A percentile compares a stretch with the other conserved stretches of the same genome.
These are phyloP conservation scores for Magnolia officinalis DNA, from an alignment of 164 flowering plant species.

Conservation along the genomic window DNA sequence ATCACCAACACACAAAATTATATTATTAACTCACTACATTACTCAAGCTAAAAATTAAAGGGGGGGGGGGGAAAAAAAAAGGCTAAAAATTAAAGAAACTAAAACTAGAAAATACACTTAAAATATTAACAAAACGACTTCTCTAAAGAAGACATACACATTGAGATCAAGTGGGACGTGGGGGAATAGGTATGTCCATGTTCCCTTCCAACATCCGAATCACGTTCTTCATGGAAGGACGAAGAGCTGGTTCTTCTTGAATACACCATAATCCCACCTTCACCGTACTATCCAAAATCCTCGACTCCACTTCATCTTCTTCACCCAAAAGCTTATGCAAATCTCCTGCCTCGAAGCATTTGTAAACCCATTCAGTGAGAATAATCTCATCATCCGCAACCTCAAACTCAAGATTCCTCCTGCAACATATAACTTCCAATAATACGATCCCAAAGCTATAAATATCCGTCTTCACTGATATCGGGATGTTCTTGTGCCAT, in stretches of 20 bases:
- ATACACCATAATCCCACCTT: slow-evolving; percentile 37
- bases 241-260: slow-evolving; percentile 33
- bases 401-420: slow-evolving; percentile 7
- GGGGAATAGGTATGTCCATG: too few species aligned
- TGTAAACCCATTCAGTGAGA: slow-evolving; percentile 28
- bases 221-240: slow-evolving; percentile 35
- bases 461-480: slow-evolving; percentile 33
- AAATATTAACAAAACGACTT: too few species aligned
- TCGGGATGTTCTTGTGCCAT: slow-evolving; percentile 17
- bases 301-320: slow-evolving; percentile 12
- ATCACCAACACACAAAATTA: too few species aligned
- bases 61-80: too few species aligned
- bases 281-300: slow-evolving; percentile 21
- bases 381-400: slow-evolving; percentile 18
- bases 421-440: slow-evolving; percentile 23
- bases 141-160: too few species aligned
- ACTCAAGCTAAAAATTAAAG: too few species aligned
- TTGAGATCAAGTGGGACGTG: not conserved
- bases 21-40: too few species aligned
- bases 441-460: slow-evolving; percentile 37
- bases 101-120: too few species aligned
- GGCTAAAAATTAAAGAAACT: too few species aligned
- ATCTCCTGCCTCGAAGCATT: slow-evolving; percentile 5
- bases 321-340: not conserved
- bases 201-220: too few species aligned